Evolutionary conservation across 139 green algal genomes (phyloP).

Genomic region (Chloropicon primus): DNA sequence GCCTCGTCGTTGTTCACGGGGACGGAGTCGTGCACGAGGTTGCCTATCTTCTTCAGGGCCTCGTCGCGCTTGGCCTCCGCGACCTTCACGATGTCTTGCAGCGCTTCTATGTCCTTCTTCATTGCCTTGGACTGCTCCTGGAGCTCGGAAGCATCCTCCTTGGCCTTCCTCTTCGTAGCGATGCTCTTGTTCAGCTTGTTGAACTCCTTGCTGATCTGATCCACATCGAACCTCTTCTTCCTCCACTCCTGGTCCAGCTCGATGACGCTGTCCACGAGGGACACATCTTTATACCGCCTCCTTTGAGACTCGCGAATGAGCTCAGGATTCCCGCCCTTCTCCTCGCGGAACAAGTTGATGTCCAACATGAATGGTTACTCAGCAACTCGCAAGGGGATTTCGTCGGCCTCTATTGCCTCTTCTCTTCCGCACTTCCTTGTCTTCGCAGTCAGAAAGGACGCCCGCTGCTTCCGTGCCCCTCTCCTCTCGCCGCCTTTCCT

Average conservation of each 20-base stretch:
- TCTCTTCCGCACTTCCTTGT: no score
- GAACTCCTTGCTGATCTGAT: slow-evolving; percentile 77
- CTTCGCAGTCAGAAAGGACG: no score
- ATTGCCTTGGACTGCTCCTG: slow-evolving; percentile 68
- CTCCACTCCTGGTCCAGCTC: slow-evolving; percentile 80
- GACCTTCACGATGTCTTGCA: slow-evolving; percentile 14
- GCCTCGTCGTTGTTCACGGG: slow-evolving; percentile 83
- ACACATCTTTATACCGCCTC: slow-evolving; percentile 63
- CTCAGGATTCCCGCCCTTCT: slow-evolving; percentile 90
- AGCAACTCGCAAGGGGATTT: neutral
- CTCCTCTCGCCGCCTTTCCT: no score
- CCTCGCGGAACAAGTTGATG: slow-evolving; percentile 86
- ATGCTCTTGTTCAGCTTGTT: slow-evolving; percentile 81
- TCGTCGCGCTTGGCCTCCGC: slow-evolving; percentile 51
- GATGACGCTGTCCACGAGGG: slow-evolving; percentile 81
- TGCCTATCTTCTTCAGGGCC: slow-evolving; percentile 74
- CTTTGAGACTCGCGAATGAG: slow-evolving; percentile 81
- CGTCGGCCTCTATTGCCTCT: no score
- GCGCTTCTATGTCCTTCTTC: slow-evolving; percentile 53
- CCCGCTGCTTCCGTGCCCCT: no score
- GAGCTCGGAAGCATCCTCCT: slow-evolving; percentile 63
- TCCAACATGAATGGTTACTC: slow-evolving; percentile 78
- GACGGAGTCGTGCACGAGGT: slow-evolving; percentile 92
- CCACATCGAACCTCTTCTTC: slow-evolving; percentile 50
- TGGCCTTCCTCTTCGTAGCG: slow-evolving; percentile 40